Evolutionary conservation across 1,284 basidiomycete species (phyloP), one percentile per base, ranked within the genome.

Genomic region (Moesziomyces sp.): DNA sequence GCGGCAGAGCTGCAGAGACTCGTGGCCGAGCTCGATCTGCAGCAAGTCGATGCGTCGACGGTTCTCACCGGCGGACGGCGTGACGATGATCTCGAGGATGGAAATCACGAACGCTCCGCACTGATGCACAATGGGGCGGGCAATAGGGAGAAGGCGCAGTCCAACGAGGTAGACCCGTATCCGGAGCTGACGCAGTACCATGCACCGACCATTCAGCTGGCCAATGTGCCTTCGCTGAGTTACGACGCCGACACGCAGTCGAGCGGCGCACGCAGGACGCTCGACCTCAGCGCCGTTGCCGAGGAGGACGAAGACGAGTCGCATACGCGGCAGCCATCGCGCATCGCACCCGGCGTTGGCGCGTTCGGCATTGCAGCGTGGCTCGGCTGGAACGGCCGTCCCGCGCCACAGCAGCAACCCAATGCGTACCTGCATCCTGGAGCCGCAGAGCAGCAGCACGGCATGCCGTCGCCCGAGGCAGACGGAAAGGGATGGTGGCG

Each of bases 121-220:
- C 24, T 62, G 38, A 58, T 71, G 46, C 49, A 34, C 49, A 28
- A 19, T 18, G 21, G 5, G 19, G 21, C 18, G 24, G 24, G 38
- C 19, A 43, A 11, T 8, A 48, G 38, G 21, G 24, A 50, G 9
- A 11, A 45, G 11, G 49, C 23, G 26, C 47, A 46, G 7, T 23
- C 21, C 14, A 48, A 59, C 8, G 48, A 51, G 18, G 19, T 35
- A 24, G 62, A 69, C 13, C 19, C 42, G 2, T 59, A 72, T 51
- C 73, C 73, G 0, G 73, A 76, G 51, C 43, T 71, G 19, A 69
- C 65, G 2, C 64, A 62, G 23, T 76, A 73, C 24, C 66, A 73
- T 40, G 51, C 51, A 7, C 9, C 64, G 1, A 67, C 49, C 5
- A 30, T 73, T 6, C 60, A 49, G 38, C 60, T 73, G 21, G 64